These are phyloP conservation scores for Plasmopara viticola DNA, from an alignment of 352 stramenopile species.

Conservation along the genomic window DNA sequence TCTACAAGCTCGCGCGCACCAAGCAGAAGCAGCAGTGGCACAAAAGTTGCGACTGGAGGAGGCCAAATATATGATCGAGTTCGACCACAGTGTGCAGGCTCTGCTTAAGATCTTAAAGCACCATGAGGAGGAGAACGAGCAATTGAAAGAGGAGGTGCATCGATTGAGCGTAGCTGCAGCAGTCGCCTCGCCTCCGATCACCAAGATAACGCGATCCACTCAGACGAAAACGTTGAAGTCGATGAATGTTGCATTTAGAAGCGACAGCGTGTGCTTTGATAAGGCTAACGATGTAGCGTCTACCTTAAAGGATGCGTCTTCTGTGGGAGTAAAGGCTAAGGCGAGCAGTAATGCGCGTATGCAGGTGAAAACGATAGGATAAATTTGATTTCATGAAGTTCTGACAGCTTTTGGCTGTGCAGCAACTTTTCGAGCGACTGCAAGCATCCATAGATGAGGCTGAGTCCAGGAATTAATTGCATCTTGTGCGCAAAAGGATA, in stretches of 20 bases:
- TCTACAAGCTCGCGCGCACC: conserved; percentile 14
- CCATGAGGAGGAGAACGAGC: conserved; percentile 25
- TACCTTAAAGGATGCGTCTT: background rate
- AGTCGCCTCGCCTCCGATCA: conserved; percentile 1
- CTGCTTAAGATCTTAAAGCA: conserved; percentile 43
- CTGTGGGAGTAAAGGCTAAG: conserved; percentile 1
- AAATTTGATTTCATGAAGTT: background rate
- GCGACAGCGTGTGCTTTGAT: conserved; percentile 14
- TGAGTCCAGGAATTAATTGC: background rate
- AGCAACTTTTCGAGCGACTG: conserved; percentile 33
- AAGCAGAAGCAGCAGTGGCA: conserved; percentile 16
- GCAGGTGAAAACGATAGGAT: conserved; percentile 13
- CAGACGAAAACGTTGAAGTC: conserved; percentile 20
- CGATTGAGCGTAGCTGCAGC: conserved; percentile 5
- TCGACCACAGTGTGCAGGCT: conserved; percentile 35
- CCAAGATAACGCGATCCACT: conserved; percentile 16
- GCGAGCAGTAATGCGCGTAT: conserved; percentile 8
- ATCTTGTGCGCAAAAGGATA: background rate
- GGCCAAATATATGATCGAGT: conserved; percentile 35
- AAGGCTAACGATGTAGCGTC: background rate
- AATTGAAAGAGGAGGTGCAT: conserved; percentile 17
- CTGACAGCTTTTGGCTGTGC: conserved; percentile 4
- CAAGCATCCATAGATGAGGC: conserved; percentile 5
- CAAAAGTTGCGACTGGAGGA: conserved; percentile 22
- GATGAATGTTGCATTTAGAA: conserved; percentile 1